Conservation (phyloP, 2,329 filamentous ascomycete genomes). For the Arthrobotrys pseudoclavata region DNA sequence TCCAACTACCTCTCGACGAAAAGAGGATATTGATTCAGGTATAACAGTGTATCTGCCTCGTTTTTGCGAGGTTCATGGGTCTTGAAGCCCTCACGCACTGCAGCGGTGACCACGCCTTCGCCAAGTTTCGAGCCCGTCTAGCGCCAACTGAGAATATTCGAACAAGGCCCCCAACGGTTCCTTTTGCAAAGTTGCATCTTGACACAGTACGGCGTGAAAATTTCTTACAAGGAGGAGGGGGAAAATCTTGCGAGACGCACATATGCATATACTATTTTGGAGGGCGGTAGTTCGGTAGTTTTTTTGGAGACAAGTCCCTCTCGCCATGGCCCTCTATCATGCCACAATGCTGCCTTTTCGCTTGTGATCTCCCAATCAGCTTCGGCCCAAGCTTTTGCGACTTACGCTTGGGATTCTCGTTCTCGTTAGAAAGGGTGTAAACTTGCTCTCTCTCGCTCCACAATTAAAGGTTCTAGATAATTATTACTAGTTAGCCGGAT, state of each 20-base stretch:
- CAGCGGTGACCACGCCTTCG: conserved; percentile 22
- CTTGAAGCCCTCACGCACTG: not conserved
- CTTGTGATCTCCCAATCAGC: conserved; percentile 27
- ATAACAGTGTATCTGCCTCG: conserved; percentile 17
- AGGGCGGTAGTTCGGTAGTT: conserved; percentile 1
- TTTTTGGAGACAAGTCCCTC: not conserved
- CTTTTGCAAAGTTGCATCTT: not conserved
- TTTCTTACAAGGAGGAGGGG: not conserved
- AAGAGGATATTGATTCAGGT: conserved; percentile 6
- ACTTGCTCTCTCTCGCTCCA: not conserved
- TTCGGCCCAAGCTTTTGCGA: conserved; percentile 19
- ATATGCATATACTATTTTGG: not conserved
- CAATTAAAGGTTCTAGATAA: not conserved
- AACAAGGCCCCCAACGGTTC: not conserved
- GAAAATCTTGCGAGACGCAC: not conserved
- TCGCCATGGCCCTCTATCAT: conserved; percentile 5
- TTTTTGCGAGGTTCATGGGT: conserved; percentile 21
- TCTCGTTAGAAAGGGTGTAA: not conserved
- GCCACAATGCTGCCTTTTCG: conserved; percentile 18
- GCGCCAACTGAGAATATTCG: conserved; percentile 6
- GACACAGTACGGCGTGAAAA: conserved; percentile 2
- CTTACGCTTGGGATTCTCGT: conserved; percentile 14
- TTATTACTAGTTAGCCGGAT: not conserved
- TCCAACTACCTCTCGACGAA: not conserved
- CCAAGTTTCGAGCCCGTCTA: conserved; percentile 15